Percentiles rank a stretch among this genome's conserved stretches.
These are phyloP conservation scores for Phaeosphaeria sp. DNA, from an alignment of 2,329 filamentous ascomycete species.

Conservation along the genomic window DNA sequence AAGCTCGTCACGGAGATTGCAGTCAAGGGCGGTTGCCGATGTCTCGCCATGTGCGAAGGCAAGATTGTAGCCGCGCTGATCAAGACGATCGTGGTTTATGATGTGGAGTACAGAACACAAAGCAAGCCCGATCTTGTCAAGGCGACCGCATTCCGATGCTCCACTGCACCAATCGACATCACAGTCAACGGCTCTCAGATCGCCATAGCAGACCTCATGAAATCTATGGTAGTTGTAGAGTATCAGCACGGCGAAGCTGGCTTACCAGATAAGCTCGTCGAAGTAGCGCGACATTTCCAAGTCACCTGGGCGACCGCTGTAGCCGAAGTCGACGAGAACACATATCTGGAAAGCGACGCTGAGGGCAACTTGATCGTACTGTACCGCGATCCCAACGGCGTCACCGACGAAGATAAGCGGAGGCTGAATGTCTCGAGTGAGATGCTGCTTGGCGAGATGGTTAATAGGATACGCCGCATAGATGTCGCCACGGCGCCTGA, in stretches of 20 bases:
- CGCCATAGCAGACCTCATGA: slow-evolving; percentile 91
- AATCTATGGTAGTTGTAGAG: slow-evolving; percentile 81
- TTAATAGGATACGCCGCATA: slow-evolving; percentile 84
- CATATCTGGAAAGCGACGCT: slow-evolving; percentile 83
- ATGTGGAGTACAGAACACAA: slow-evolving; percentile 61
- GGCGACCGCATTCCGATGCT: slow-evolving; percentile 77
- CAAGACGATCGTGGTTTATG: slow-evolving; percentile 76
- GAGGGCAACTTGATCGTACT: slow-evolving; percentile 88
- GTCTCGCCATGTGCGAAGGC: slow-evolving; percentile 72
- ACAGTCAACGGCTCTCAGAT: slow-evolving; percentile 77
- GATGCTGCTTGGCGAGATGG: slow-evolving; percentile 88
- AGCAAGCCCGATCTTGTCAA: slow-evolving; percentile 68
- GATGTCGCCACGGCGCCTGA: slow-evolving; percentile 69
- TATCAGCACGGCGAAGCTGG: slow-evolving; percentile 67
- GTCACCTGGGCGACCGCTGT: slow-evolving; percentile 84
- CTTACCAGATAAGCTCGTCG: slow-evolving; percentile 68
- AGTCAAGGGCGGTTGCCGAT: slow-evolving; percentile 81
- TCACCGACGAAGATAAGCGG: slow-evolving; percentile 75
- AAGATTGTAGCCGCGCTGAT: slow-evolving; percentile 86
- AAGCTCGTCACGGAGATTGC: slow-evolving; percentile 73
- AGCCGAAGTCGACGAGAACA: slow-evolving; percentile 72
- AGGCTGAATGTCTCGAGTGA: slow-evolving; percentile 78
- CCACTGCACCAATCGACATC: slow-evolving; percentile 84
- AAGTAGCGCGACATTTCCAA: slow-evolving; percentile 81
- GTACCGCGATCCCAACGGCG: slow-evolving; percentile 73